These are phyloP conservation scores for Teratosphaeria nubilosa DNA, from an alignment of 2,329 filamentous ascomycete genomes.

Conservation along the genomic window DNA sequence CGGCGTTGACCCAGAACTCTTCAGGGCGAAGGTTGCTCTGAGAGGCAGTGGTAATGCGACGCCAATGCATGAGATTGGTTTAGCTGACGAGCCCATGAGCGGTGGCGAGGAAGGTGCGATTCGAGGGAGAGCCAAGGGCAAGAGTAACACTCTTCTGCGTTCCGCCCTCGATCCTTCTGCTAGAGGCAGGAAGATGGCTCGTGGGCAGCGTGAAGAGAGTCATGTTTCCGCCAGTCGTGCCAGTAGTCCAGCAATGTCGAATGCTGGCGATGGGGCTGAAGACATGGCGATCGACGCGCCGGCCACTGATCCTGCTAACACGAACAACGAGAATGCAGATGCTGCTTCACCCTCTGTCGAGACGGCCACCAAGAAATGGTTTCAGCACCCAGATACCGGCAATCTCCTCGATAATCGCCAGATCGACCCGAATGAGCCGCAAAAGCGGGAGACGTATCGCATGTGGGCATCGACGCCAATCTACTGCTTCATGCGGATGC, in stretches of 20 bases:
- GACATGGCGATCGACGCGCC: constrained; percentile 47
- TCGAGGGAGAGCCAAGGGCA: constrained; percentile 54
- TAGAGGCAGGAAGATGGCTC: constrained; percentile 59
- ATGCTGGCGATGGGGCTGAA: constrained; percentile 59
- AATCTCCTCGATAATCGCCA: constrained; percentile 48
- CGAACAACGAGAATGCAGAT: constrained; percentile 37
- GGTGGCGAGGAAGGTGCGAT: constrained; percentile 62
- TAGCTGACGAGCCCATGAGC: constrained; percentile 41
- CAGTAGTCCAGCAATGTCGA: constrained; percentile 74
- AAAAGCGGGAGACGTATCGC: constrained; percentile 71
- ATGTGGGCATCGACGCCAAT: constrained; percentile 87
- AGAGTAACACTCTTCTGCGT: constrained; percentile 65
- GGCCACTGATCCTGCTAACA: constrained; percentile 35
- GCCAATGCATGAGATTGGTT: constrained; percentile 38
- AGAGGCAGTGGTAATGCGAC: constrained; percentile 36
- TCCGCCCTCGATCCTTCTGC: constrained; percentile 66
- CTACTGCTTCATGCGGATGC: constrained; percentile 89
- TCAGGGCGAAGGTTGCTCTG: constrained; percentile 54
- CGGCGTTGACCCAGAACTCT: constrained; percentile 41
- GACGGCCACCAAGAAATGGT: constrained; percentile 55
- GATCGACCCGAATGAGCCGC: constrained; percentile 67
- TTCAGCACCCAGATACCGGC: constrained; percentile 44
- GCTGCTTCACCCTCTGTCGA: constrained; percentile 47
- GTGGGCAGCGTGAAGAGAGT: constrained; percentile 69
- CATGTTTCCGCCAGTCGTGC: constrained; percentile 73